These are phyloP conservation scores for Micractinium sp. DNA, from an alignment of 139 green algal genomes.

Conservation along the genomic window DNA sequence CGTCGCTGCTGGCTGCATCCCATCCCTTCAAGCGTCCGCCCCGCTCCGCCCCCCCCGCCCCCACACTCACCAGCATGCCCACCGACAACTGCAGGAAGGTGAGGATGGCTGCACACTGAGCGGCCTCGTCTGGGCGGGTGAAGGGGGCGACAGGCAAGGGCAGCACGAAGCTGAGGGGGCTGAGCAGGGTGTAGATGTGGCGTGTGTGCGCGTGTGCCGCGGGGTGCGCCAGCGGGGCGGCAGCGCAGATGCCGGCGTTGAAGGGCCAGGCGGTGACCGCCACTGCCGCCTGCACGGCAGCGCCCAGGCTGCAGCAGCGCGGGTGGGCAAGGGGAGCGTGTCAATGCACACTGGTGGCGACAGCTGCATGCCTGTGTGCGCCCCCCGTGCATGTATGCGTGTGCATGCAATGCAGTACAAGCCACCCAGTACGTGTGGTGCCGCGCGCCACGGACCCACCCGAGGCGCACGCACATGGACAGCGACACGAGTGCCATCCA, in stretches of 20 bases:
- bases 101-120: background rate
- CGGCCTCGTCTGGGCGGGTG: background rate
- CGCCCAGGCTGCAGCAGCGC: background rate
- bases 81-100: background rate
- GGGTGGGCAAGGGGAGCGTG: no score
- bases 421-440: no score
- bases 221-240: background rate
- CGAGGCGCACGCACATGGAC: no score
- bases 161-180: background rate
- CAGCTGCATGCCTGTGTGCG: background rate
- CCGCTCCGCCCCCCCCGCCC: no score
- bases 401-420: no score
- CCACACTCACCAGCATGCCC: background rate
- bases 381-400: no score
- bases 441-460: no score
- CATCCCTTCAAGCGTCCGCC: no score
- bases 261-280: background rate
- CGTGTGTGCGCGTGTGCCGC: background rate
- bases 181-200: background rate
- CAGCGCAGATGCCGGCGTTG: background rate
- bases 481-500: no score
- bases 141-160: background rate
- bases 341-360: background rate
- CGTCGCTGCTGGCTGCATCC: background rate
- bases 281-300: background rate